Evolutionary conservation across 139 green algal species (phyloP), one percentile per base, ranked within the genome.

Genomic region (Chlamydomonas incerta): DNA sequence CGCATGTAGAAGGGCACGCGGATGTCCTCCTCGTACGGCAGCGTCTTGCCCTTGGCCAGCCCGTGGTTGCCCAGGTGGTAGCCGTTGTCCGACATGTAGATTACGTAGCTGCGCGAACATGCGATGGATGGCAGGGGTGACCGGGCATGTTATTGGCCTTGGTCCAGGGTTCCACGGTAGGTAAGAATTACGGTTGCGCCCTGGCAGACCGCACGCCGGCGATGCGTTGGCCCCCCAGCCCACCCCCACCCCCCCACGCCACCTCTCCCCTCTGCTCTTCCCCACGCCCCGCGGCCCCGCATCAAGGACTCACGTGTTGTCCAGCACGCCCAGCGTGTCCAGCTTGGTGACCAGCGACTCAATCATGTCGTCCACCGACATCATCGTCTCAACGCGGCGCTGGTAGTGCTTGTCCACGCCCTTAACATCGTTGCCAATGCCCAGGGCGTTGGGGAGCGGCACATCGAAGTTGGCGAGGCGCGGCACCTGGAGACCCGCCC

Each of bases 61-160:
- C 41, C 46, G 76, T 89, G 85, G 70, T 82, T 82, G 31, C 89
- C 89, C 15, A 92, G 58, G 34, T 92, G 89, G 77, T 89, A 92
- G 15, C 89, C 89, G 60, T 92, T 92, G 71, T 92, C 89, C 0
- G 82, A 88, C 17, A 83, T 80, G 84, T 88, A 90, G 29, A 92
- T 89, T 58, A 92, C 74, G 72, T 92, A 92, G 41, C 41, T 50
- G 41, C 8, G 41, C 41, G 41, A 50, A 8, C 5, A 8, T 13
- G 41, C 41, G 41, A 50, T 5, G 8, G 41, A 8, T 5, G 8
- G 8, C 8, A 50, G 41, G 41, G 41, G 8, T 5, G 41, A 5
- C 6, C 8, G 41, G 41, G 41, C 41, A 50, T 8, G 8, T 50
- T 50, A 8, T 50, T 50, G 8, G 41, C 6, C 41, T 8, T 50